Evolutionary conservation across 2,329 filamentous ascomycete species (phyloP).

Genomic region (Alternaria infectoria): DNA sequence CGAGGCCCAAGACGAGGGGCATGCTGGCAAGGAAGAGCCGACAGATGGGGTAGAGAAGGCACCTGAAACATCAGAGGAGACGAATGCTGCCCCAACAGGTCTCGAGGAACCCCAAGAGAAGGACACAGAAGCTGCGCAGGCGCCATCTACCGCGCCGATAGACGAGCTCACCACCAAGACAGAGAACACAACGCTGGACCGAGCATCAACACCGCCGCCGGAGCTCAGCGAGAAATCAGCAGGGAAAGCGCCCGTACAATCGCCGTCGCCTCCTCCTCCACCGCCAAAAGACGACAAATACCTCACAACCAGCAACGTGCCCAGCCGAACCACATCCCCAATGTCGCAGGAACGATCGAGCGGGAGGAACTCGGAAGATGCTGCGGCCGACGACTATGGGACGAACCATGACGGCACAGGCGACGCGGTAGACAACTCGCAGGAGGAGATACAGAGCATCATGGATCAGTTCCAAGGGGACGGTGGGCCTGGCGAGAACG

Average conservation of each 20-base stretch:
- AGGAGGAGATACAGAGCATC: slow-evolving; percentile 92
- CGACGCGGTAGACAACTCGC: slow-evolving; percentile 63
- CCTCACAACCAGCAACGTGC: slow-evolving; percentile 50
- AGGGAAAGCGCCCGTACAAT: slow-evolving; percentile 39
- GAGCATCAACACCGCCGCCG: slow-evolving; percentile 29
- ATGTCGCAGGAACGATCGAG: slow-evolving; percentile 46
- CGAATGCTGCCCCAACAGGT: not conserved
- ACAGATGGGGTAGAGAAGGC: not conserved
- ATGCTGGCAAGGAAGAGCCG: slow-evolving; percentile 2
- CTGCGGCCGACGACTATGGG: slow-evolving; percentile 50
- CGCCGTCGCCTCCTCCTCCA: slow-evolving; percentile 54
- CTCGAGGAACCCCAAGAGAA: not conserved
- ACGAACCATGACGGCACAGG: slow-evolving; percentile 55
- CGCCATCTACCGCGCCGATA: slow-evolving; percentile 13
- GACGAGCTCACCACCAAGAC: slow-evolving; percentile 29
- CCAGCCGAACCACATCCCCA: slow-evolving; percentile 48
- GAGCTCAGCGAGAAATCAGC: slow-evolving; percentile 29
- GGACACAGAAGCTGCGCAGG: slow-evolving; percentile 1
- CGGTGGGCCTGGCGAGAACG: slow-evolving; percentile 73
- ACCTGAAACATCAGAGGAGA: not conserved
- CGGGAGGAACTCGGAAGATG: slow-evolving; percentile 47
- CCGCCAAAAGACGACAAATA: slow-evolving; percentile 61
- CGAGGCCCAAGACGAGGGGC: slow-evolving; percentile 11
- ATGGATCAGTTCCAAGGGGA: slow-evolving; percentile 92
- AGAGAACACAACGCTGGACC: slow-evolving; percentile 11